Evolutionary conservation across 441 rosid genomes (phyloP).

Genomic region (Kokia cookei): DNA sequence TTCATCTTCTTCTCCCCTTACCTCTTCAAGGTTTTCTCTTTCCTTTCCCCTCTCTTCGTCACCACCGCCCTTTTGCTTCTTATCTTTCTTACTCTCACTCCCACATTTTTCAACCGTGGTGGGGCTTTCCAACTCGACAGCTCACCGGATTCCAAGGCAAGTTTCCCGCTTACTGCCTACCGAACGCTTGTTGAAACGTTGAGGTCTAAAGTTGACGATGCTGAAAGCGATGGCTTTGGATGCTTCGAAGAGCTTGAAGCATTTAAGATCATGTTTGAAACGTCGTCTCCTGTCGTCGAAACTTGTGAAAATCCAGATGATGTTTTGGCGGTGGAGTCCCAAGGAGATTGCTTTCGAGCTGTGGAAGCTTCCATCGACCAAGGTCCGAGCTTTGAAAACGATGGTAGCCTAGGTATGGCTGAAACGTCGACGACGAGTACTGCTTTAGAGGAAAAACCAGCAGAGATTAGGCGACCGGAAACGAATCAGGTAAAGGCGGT

Average conservation of each 20-base stretch:
- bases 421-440: background rate
- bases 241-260: conserved; percentile 48
- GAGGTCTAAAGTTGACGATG: conserved; percentile 27
- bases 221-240: conserved; percentile 19
- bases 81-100: conserved; percentile 43
- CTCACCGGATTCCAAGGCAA: conserved; percentile 24
- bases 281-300: conserved; percentile 14
- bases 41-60: conserved; percentile 67
- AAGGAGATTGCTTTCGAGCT: conserved; percentile 9
- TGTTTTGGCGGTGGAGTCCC: conserved; percentile 2
- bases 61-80: conserved; percentile 67
- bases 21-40: conserved; percentile 57
- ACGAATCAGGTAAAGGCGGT: conserved; percentile 12
- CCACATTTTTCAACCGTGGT: conserved; percentile 11
- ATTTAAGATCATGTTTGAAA: conserved; percentile 61
- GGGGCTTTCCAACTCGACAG: background rate
- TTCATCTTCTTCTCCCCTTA: conserved; percentile 60
- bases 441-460: background rate
- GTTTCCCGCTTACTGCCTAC: conserved; percentile 32
- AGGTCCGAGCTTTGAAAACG: background rate
- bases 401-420: background rate
- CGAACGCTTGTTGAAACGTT: conserved; percentile 34
- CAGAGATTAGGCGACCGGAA: background rate
- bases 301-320: conserved; percentile 16
- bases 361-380: conserved; percentile 11